Conservation (phyloP, 169 alveolate species). For the Toxoplasma gondii region DNA sequence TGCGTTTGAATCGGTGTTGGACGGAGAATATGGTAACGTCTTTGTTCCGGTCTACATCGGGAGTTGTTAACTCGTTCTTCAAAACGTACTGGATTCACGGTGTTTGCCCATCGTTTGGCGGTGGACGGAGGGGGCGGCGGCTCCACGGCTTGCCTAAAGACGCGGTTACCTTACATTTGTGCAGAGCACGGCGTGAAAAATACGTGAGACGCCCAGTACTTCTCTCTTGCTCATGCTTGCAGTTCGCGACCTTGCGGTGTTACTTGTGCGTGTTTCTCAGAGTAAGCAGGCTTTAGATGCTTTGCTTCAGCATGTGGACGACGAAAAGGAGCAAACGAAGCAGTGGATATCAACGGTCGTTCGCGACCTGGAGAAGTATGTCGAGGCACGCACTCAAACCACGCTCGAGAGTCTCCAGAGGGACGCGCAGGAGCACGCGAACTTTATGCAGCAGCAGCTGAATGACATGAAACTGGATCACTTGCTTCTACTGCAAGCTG, state of each 20-base stretch:
- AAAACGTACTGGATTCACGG: no score
- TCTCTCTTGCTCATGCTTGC: no score
- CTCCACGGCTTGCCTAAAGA: no score
- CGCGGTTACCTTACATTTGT: no score
- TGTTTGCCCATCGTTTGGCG: no score
- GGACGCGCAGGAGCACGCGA: not conserved
- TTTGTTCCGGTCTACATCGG: no score
- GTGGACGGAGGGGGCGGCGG: no score
- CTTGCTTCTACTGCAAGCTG: conserved; percentile 10
- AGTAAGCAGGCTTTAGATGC: not conserved
- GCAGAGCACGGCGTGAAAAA: no score
- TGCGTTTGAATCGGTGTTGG: not conserved
- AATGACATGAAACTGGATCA: conserved; percentile 14
- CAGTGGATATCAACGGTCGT: not conserved
- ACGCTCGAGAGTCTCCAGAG: not conserved
- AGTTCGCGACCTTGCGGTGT: no score
- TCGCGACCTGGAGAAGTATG: not conserved
- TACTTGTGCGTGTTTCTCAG: not conserved
- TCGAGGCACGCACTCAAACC: not conserved
- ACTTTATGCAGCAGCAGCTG: not conserved
- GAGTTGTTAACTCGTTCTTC: no score
- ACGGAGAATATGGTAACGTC: no score
- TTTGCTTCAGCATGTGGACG: not conserved
- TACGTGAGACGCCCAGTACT: no score
- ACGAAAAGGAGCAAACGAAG: not conserved